Conservation (phyloP, 2,329 filamentous ascomycete genomes). For the Sporothrix brasiliensis region DNA sequence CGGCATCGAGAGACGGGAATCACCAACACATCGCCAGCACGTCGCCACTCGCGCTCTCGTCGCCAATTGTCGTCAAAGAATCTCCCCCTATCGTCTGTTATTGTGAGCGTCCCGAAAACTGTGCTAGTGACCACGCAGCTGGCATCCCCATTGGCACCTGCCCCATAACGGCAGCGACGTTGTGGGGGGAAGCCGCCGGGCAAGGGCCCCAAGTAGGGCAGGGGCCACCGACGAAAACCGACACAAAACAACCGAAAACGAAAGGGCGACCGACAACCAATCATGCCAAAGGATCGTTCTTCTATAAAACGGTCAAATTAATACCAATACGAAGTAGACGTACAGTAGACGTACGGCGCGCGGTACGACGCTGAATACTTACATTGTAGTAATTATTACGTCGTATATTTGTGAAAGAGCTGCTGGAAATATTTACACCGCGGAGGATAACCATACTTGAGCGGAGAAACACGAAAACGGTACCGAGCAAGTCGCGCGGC, state of each 20-base stretch:
- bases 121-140: constrained; percentile 15
- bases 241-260: background rate
- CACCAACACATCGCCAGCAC: too few species aligned
- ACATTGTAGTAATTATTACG: background rate
- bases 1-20: too few species aligned
- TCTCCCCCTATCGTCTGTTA: background rate
- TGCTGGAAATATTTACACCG: background rate
- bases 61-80: too few species aligned
- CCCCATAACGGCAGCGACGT: constrained; percentile 21
- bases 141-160: constrained; percentile 15
- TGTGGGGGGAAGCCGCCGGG: background rate
- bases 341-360: too few species aligned
- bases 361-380: too few species aligned
- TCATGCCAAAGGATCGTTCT: background rate
- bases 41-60: too few species aligned
- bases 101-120: constrained; percentile 22
- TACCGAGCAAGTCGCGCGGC: background rate
- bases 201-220: background rate
- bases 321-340: too few species aligned
- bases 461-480: background rate
- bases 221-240: constrained; percentile 10
- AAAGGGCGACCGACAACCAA: constrained; percentile 13
- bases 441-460: background rate
- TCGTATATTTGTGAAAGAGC: background rate
- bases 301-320: background rate